A percentile compares a stretch with the other conserved stretches of the same genome.
phyloP scores from a whole-genome alignment of 2,329 filamentous ascomycete genomes.

The Cadophora malorum region DNA sequence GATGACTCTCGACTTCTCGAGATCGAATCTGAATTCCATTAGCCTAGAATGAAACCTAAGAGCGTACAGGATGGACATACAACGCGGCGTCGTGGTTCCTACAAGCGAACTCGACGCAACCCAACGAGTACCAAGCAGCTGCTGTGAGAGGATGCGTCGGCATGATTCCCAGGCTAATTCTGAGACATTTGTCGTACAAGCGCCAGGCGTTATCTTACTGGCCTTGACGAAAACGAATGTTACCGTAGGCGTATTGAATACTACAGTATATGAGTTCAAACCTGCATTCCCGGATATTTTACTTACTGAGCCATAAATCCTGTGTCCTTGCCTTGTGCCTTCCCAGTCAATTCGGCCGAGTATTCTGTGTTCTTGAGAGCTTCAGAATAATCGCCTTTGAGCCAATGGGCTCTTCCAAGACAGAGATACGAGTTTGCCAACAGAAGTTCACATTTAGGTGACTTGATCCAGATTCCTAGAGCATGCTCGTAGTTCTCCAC shows the following conservation, averaged over 20 bases:
- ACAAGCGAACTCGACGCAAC: conserved; percentile 27
- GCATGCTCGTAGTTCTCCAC: conserved; percentile 31
- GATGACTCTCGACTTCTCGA: conserved; percentile 36
- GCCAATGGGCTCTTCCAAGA: conserved; percentile 23
- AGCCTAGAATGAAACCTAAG: conserved; percentile 4
- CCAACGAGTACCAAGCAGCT: conserved; percentile 33
- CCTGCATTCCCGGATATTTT: too few relatives aligned
- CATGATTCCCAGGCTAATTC: conserved; percentile 22
- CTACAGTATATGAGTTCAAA: conserved; percentile 1
- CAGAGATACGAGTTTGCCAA: conserved; percentile 35
- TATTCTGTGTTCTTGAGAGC: conserved; percentile 22
- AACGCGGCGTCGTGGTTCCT: conserved; percentile 14
- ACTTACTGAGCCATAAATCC: conserved; percentile 33
- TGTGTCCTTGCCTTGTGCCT: too few relatives aligned
- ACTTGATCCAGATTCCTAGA: conserved; percentile 34
- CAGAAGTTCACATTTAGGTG: too few relatives aligned
- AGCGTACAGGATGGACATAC: background rate
- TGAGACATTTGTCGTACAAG: conserved; percentile 25
- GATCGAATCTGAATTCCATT: conserved; percentile 13
- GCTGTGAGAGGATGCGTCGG: conserved; percentile 34
- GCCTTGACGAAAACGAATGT: conserved; percentile 30
- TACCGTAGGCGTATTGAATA: conserved; percentile 34
- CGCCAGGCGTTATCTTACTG: conserved; percentile 17
- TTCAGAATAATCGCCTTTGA: conserved; percentile 18
- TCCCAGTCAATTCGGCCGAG: conserved; percentile 31